Evolutionary conservation across 1,139 yeast species (phyloP).

Genomic region (Tardiomyces blankii): DNA sequence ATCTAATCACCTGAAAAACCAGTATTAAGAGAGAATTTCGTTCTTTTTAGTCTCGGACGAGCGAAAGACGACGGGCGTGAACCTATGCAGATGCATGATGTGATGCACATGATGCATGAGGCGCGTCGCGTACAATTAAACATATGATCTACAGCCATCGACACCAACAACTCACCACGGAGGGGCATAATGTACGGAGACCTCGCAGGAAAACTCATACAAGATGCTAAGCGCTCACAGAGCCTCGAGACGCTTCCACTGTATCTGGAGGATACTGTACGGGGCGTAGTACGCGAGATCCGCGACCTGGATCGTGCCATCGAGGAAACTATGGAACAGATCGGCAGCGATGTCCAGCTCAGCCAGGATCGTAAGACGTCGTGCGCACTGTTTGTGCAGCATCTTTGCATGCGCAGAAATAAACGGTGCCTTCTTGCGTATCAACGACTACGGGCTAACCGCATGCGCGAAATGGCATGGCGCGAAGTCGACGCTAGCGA

Average conservation of each 20-base stretch:
- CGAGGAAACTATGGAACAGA: constrained; percentile 35
- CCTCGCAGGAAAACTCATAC: constrained; percentile 62
- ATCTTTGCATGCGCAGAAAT: constrained; percentile 71
- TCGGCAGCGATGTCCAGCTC: constrained; percentile 28
- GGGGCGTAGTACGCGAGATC: constrained; percentile 40
- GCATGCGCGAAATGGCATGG: constrained; percentile 69
- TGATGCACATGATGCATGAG: no score
- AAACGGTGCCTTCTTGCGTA: constrained; percentile 84
- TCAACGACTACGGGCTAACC: constrained; percentile 57
- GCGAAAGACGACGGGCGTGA: no score
- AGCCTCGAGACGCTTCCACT: constrained; percentile 58
- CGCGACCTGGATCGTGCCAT: constrained; percentile 35
- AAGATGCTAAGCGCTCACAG: constrained; percentile 74
- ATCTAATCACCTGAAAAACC: no score
- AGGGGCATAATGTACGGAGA: constrained; percentile 88
- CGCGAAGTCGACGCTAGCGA: constrained; percentile 29
- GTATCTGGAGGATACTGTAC: constrained; percentile 67
- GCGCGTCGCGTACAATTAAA: no score
- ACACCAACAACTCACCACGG: no score
- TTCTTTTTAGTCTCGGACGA: no score
- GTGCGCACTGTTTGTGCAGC: constrained; percentile 77
- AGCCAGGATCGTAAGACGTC: constrained; percentile 24
- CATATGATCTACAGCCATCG: no score
- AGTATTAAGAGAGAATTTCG: no score
- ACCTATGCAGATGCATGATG: no score